phyloP scores from a whole-genome alignment of 257 asterid genomes.

The Nicotiana noctiflora region DNA sequence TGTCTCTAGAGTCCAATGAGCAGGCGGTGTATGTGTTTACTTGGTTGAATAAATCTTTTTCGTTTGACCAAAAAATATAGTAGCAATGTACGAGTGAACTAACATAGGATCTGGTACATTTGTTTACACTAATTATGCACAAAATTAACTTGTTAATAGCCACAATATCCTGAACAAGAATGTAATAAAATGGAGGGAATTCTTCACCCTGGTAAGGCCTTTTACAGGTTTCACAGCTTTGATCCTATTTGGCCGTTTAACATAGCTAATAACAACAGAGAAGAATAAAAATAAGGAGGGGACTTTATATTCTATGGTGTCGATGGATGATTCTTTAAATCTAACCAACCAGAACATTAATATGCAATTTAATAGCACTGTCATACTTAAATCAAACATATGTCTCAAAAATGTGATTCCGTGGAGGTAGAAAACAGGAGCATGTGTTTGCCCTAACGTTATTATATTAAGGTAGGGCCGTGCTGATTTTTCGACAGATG shows the following conservation, averaged over 20 bases:
- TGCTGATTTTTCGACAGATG: not conserved
- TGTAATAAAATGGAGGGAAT: not conserved
- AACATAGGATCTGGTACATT: not conserved
- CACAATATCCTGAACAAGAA: not conserved
- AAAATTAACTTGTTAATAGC: not conserved
- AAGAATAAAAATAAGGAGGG: not conserved
- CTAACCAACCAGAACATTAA: not conserved
- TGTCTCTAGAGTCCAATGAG: too few species aligned
- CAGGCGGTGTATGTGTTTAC: too few species aligned
- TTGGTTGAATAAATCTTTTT: too few species aligned
- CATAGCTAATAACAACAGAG: not conserved
- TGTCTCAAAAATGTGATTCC: not conserved
- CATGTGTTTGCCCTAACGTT: not conserved
- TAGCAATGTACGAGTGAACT: not conserved
- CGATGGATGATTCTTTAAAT: not conserved
- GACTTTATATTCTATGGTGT: not conserved
- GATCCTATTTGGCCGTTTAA: not conserved
- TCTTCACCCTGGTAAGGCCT: not conserved
- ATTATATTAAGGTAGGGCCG: not conserved
- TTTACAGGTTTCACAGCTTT: not conserved
- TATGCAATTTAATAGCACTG: not conserved
- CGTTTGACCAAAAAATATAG: not conserved
- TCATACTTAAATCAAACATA: not conserved
- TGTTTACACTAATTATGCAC: not conserved
- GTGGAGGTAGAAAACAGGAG: not conserved